Base-by-base conservation (phyloP, 306 rosid genomes). In the Glycine soja region DNA sequence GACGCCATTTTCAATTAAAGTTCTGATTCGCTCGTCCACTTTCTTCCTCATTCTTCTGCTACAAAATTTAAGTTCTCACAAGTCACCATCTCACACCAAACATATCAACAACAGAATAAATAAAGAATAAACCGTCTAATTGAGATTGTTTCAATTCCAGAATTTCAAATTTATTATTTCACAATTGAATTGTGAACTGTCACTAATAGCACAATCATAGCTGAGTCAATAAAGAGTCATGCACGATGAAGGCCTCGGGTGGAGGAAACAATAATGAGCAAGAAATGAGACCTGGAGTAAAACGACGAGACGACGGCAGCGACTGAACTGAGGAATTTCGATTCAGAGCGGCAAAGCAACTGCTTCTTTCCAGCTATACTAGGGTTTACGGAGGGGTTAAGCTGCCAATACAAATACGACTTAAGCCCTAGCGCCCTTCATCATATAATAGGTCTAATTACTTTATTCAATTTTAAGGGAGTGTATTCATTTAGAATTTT, bases 1-100 rank as follows among this genome's bases (percentile, higher is more conserved):
- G 91, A 95, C 98, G 16, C 99, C 99, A 89, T 95, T 95, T 42
- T 91, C 97, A 24, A 95, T 91, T 8, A 95, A 89, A 83, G 96
- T 93, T 74, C 99, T 83, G 85, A 95, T 93, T 52, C 99, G 92
- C 18, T 93, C 98, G 53, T 95, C 99, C 3, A 93, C 97, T 82
- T 93, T 95, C 90, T 93, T 93, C 97, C 97, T 95, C 99, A 95
- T 89, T 62, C 47, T 40, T 78, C 84, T 73, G 84, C 79, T 24
- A 54, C 9, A 3, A 71, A 81, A 59, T 34, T 45, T 2, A 70
- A 51, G 2, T 65, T 42, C 40, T 3, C 18, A 63, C 10, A 4
- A 47, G 61, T 75, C n/a, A 75, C 16, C 57, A 64, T 8, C 47
- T 61, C 48, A 10, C 54, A 63, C 45, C 15, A 46, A 75, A 38